These are phyloP conservation scores for Neohortaea acidophila DNA, from an alignment of 495 filamentous ascomycete genomes.

Conservation along the genomic window DNA sequence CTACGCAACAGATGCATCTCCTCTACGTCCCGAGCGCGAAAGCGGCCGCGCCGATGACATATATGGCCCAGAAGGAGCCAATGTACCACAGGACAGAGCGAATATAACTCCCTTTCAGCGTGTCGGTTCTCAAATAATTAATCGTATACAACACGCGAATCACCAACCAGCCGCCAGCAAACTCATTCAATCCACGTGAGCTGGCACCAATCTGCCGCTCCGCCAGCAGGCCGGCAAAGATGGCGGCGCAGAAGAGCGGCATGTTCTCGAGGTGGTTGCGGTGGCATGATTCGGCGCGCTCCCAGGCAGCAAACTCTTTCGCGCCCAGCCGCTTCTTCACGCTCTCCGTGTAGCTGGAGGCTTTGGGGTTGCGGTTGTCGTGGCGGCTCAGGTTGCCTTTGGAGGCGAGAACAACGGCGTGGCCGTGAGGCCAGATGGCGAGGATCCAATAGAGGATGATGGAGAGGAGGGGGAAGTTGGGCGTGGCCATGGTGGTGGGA, in stretches of 20 bases:
- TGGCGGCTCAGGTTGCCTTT: constrained; percentile 17
- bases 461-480: constrained; percentile 27
- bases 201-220: constrained; percentile 4
- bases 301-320: constrained; percentile 21
- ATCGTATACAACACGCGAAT: constrained; percentile 7
- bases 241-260: constrained; percentile 27
- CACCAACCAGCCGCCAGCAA: constrained; percentile 9
- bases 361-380: constrained; percentile 29
- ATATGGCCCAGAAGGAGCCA: constrained; percentile 3
- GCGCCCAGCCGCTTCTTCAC: constrained; percentile 20
- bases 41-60: constrained; percentile 4
- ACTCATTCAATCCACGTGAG: constrained; percentile 2
- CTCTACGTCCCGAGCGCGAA: constrained; percentile 1
- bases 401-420: constrained; percentile 20
- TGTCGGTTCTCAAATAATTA: constrained; percentile 7
- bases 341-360: constrained; percentile 12
- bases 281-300: constrained; percentile 31
- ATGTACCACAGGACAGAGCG: constrained; percentile 5
- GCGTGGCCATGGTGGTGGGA: background rate
- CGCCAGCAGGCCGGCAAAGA: constrained; percentile 15
- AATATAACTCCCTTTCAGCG: constrained; percentile 7
- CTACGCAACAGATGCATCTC: background rate
- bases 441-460: constrained; percentile 28
- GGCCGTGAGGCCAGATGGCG: constrained; percentile 25
- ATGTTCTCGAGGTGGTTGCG: constrained; percentile 32